Evolutionary conservation across 2,329 filamentous ascomycete genomes (phyloP).

Genomic region (Leptographium lundbergii): DNA sequence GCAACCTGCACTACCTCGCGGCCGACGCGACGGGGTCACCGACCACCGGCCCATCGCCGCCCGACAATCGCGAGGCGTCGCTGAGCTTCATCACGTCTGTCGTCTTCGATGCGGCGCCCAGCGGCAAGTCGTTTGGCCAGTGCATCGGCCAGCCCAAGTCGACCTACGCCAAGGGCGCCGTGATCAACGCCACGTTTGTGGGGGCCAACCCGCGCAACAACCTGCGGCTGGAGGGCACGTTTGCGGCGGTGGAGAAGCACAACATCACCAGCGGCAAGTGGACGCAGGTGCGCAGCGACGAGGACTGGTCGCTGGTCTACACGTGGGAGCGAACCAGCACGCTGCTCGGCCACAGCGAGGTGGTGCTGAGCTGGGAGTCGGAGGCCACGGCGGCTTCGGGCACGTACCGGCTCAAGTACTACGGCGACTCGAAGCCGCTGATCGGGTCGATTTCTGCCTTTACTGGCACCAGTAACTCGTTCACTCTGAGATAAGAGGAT

Average conservation of each 20-base stretch:
- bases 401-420: slow-evolving; percentile 66
- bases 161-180: slow-evolving; percentile 43
- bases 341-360: slow-evolving; percentile 62
- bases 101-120: slow-evolving; percentile 54
- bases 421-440: slow-evolving; percentile 62
- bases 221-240: slow-evolving; percentile 64
- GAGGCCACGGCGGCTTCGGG: slow-evolving; percentile 45
- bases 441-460: slow-evolving; percentile 46
- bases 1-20: slow-evolving; percentile 54
- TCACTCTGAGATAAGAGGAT: slow-evolving; percentile 13
- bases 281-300: slow-evolving; percentile 57
- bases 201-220: slow-evolving; percentile 86
- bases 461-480: slow-evolving; percentile 19
- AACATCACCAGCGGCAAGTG: slow-evolving; percentile 33
- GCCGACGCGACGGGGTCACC: slow-evolving; percentile 29
- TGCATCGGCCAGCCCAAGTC: slow-evolving; percentile 40
- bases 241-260: slow-evolving; percentile 59
- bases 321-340: slow-evolving; percentile 63
- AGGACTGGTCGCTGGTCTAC: slow-evolving; percentile 72
- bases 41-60: slow-evolving; percentile 50
- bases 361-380: slow-evolving; percentile 67
- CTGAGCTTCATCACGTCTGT: slow-evolving; percentile 72
- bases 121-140: slow-evolving; percentile 55
- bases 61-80: slow-evolving; percentile 64
- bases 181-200: slow-evolving; percentile 56